Conservation (phyloP, 495 filamentous ascomycete species). For the Penicillium subrubescens region DNA sequence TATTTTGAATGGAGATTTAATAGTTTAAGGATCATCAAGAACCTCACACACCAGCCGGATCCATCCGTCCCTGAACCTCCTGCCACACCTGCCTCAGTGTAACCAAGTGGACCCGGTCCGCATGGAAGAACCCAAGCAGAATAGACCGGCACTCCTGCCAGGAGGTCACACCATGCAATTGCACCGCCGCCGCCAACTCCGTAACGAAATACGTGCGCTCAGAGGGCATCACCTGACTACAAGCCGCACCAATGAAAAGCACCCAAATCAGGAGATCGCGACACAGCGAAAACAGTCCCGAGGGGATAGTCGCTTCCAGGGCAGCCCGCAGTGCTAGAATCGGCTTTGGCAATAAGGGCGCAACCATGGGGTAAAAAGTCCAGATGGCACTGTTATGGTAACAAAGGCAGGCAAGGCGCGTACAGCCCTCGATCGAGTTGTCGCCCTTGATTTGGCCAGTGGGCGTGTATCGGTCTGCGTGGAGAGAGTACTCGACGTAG, state of each 20-base stretch:
- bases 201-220: slow-evolving; percentile 42
- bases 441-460: slow-evolving; percentile 62
- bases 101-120: slow-evolving; percentile 40
- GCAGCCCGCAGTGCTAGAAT: slow-evolving; percentile 42
- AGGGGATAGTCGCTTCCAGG: slow-evolving; percentile 38
- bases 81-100: slow-evolving; percentile 43
- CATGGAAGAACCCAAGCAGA: slow-evolving; percentile 45
- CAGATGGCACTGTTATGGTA: slow-evolving; percentile 52
- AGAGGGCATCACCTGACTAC: slow-evolving; percentile 31
- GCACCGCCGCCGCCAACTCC: slow-evolving; percentile 36
- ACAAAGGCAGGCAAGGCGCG: slow-evolving; percentile 44
- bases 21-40: not conserved
- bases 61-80: slow-evolving; percentile 32
- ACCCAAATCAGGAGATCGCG: slow-evolving; percentile 46
- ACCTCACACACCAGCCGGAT: slow-evolving; percentile 10
- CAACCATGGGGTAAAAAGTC: slow-evolving; percentile 48
- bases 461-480: slow-evolving; percentile 55
- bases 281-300: slow-evolving; percentile 41
- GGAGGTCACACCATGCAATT: slow-evolving; percentile 33
- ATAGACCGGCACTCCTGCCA: slow-evolving; percentile 44
- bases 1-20: not conserved
- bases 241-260: slow-evolving; percentile 43
- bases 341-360: slow-evolving; percentile 42
- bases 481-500: slow-evolving; percentile 46
- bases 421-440: slow-evolving; percentile 47